These are phyloP conservation scores for Lepraria neglecta DNA, from an alignment of 495 filamentous ascomycete genomes.

Conservation along the genomic window DNA sequence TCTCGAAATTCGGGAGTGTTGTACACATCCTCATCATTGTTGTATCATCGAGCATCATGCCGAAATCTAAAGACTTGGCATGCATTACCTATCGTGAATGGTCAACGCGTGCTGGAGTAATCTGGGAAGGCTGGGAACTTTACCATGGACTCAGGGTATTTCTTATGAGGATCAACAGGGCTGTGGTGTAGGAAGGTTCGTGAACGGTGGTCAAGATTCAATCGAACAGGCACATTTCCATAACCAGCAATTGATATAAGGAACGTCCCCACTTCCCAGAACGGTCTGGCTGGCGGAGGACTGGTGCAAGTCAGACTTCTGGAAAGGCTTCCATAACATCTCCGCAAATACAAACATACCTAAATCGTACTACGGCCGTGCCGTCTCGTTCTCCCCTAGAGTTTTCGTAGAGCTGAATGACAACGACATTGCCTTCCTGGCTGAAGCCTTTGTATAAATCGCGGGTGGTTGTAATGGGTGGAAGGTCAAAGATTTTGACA, in stretches of 20 bases:
- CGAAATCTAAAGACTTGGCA: conserved; percentile 26
- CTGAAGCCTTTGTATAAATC: conserved; percentile 38
- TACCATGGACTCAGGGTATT: conserved; percentile 28
- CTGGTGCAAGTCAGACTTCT: conserved; percentile 24
- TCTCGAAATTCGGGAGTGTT: conserved; percentile 16
- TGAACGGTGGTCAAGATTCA: conserved; percentile 23
- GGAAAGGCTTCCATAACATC: neutral
- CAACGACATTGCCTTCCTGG: conserved; percentile 37
- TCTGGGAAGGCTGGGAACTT: neutral
- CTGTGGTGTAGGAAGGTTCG: conserved; percentile 21
- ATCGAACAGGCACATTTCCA: conserved; percentile 19
- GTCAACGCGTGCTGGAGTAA: neutral
- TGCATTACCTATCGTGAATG: conserved; percentile 16
- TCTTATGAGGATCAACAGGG: conserved; percentile 19
- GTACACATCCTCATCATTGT: conserved; percentile 47
- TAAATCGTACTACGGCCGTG: conserved; percentile 40
- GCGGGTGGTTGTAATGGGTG: conserved; percentile 32
- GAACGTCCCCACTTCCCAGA: conserved; percentile 36
- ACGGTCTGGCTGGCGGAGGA: conserved; percentile 37
- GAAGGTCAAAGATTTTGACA: conserved; percentile 35
- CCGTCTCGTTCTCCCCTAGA: conserved; percentile 28
- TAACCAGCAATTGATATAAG: conserved; percentile 26
- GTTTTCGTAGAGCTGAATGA: conserved; percentile 43
- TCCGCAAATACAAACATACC: conserved; percentile 28
- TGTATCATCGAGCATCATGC: conserved; percentile 22